Evolutionary conservation across 371 early-diverging fungal genomes (phyloP).

Genomic region (Lichtheimia hyalospora): DNA sequence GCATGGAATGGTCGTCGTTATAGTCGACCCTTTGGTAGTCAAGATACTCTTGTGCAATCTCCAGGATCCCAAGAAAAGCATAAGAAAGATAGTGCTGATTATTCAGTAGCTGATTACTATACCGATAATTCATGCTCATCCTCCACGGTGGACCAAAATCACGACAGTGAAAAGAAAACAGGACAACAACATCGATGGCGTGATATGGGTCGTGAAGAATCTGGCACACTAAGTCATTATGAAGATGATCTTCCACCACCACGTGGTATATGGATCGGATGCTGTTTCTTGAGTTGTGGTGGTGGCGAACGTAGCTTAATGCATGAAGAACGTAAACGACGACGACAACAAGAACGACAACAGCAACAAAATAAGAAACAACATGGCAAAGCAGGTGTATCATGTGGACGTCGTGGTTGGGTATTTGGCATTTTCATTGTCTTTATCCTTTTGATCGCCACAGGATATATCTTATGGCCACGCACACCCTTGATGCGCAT

Average conservation of each 20-base stretch:
- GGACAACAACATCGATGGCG: neutral
- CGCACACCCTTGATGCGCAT: conserved; percentile 48
- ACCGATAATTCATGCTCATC: conserved; percentile 8
- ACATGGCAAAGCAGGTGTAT: conserved; percentile 2
- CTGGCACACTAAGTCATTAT: neutral
- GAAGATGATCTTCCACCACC: neutral
- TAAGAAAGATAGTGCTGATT: conserved; percentile 3
- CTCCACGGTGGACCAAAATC: conserved; percentile 5
- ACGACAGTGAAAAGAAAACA: conserved; percentile 1
- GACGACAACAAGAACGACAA: conserved; percentile 7
- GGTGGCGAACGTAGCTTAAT: too few relatives aligned
- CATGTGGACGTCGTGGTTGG: conserved; percentile 33
- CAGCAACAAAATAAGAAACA: conserved; percentile 14
- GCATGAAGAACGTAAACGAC: neutral
- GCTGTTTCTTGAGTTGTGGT: conserved; percentile 39
- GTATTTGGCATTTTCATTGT: conserved; percentile 35
- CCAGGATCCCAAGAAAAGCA: conserved; percentile 2
- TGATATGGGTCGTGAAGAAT: conserved; percentile 1
- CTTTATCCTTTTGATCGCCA: conserved; percentile 20
- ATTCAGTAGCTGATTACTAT: conserved; percentile 9
- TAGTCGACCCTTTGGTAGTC: conserved; percentile 42
- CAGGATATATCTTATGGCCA: conserved; percentile 38
- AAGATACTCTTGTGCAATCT: conserved; percentile 40
- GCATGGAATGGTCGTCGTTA: conserved; percentile 6
- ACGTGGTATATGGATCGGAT: conserved; percentile 39